Conservation (phyloP, 139 green algal species). For the Asterochloris sp. region DNA sequence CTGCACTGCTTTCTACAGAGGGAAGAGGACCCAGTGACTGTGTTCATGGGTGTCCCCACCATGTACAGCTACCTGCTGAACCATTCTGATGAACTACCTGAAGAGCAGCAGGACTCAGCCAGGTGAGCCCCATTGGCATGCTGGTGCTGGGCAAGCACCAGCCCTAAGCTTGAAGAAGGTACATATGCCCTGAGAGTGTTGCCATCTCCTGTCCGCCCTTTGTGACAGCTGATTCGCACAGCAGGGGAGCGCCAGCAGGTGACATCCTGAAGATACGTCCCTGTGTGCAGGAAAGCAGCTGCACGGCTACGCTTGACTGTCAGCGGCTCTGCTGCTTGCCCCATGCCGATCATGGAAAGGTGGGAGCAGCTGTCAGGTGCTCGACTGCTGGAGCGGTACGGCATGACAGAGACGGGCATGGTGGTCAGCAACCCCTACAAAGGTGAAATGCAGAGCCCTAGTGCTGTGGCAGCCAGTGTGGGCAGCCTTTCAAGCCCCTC, state of each 20-base stretch:
- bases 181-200: too few relatives aligned
- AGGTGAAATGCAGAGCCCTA: not conserved
- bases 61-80: constrained; percentile 91
- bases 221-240: too few relatives aligned
- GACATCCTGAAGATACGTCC: too few relatives aligned
- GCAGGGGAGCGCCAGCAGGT: too few relatives aligned
- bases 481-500: not conserved
- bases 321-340: constrained; percentile 87
- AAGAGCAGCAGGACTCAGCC: constrained; percentile 44
- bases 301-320: constrained; percentile 72
- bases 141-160: too few relatives aligned
- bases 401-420: constrained; percentile 99
- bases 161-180: too few relatives aligned
- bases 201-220: too few relatives aligned
- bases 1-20: constrained; percentile 15
- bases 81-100: constrained; percentile 40
- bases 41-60: constrained; percentile 97
- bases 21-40: constrained; percentile 37
- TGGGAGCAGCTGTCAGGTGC: constrained; percentile 61
- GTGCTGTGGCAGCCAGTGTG: not conserved
- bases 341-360: constrained; percentile 64
- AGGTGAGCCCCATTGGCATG: not conserved
- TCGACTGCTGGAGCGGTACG: constrained; percentile 91
- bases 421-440: constrained; percentile 84
- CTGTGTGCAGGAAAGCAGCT: constrained; percentile 21